These are phyloP conservation scores for Neurospora crassa DNA, from an alignment of 2,329 filamentous ascomycete species.

Conservation along the genomic window DNA sequence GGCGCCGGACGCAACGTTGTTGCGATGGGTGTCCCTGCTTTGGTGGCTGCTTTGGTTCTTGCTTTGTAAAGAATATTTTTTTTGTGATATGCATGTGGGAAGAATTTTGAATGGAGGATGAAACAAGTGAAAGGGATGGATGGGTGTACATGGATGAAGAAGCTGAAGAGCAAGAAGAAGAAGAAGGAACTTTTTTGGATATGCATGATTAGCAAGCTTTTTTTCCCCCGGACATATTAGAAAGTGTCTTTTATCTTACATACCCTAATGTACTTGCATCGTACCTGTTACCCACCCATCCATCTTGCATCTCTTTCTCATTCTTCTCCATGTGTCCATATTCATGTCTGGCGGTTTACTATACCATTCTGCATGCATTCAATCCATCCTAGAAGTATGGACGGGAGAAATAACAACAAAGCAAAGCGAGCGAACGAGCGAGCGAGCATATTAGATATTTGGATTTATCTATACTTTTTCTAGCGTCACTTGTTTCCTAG, in stretches of 20 bases:
- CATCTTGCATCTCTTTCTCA: background rate
- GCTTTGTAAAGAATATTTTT: conserved; percentile 9
- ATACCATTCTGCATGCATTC: background rate
- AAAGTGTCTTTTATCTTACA: background rate
- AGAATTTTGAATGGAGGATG: background rate
- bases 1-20: conserved; percentile 16
- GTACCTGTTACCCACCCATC: background rate
- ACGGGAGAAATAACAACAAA: background rate
- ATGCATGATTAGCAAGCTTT: background rate
- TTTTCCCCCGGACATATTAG: background rate
- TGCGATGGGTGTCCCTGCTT: conserved; percentile 11
- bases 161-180: background rate
- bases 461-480: background rate
- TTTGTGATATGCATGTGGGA: background rate
- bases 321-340: background rate
- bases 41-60: conserved; percentile 13
- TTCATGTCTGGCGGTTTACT: background rate
- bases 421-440: background rate
- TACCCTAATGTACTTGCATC: background rate
- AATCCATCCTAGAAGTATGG: background rate
- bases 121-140: background rate
- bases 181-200: background rate
- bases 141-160: background rate
- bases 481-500: background rate
- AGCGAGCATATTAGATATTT: background rate